These are phyloP conservation scores for Kewa caespitosa DNA, from an alignment of 179 eudicot genomes.

Conservation along the genomic window DNA sequence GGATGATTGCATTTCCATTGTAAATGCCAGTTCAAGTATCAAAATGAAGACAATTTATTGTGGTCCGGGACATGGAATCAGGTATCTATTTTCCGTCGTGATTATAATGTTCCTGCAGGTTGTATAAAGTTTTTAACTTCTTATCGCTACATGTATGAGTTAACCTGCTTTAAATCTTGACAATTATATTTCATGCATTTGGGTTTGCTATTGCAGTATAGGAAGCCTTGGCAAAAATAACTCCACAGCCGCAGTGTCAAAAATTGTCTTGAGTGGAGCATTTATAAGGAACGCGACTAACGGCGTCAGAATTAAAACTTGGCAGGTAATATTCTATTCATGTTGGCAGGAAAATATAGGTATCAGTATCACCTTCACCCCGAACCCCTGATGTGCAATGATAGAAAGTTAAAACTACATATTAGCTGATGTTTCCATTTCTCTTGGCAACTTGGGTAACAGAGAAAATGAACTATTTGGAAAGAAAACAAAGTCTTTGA, in stretches of 20 bases:
- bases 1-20: conserved; percentile 91
- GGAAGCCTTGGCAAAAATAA: conserved; percentile 88
- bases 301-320: conserved; percentile 86
- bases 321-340: conserved; percentile 79
- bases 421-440: neutral
- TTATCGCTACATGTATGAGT: neutral
- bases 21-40: conserved; percentile 70
- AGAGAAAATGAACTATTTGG: neutral
- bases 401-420: neutral
- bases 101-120: neutral
- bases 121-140: conserved; percentile 1
- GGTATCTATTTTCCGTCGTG: conserved; percentile 44
- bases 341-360: neutral
- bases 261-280: conserved; percentile 64
- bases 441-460: neutral
- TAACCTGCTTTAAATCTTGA: neutral
- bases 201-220: conserved; percentile 49
- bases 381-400: no score
- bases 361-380: neutral
- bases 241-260: conserved; percentile 63
- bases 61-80: conserved; percentile 98
- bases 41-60: conserved; percentile 86
- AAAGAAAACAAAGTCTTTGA: neutral
- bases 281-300: conserved; percentile 65
- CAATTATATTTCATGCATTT: conserved; percentile 14